Base-by-base conservation (phyloP, 2,329 filamentous ascomycete genomes). In the Cadophora sp. region DNA sequence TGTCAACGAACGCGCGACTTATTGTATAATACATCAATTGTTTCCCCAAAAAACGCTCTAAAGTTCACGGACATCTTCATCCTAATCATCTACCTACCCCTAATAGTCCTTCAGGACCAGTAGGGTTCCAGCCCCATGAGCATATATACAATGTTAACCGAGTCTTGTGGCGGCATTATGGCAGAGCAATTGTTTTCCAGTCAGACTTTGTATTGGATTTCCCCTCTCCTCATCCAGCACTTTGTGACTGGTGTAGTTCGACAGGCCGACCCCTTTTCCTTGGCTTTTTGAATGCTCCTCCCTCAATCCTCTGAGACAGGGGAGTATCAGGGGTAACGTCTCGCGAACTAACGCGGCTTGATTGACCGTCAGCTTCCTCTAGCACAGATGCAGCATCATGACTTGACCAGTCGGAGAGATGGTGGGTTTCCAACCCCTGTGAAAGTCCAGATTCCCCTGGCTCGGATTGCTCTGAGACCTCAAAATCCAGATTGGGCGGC, bases 401-500 rank as follows among this genome's bases (percentile, higher is more conserved):
- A 65, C 62, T 71, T 67, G 40, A 53, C 65, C 67, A n/a, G 29
- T 71, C n/a, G 24, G 61, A 66, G 66, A 71, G 67, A 63, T 59
- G 22, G 51, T 71, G 66, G 61, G 64, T 70, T 65, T 64, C 61
- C 55, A 67, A 67, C 14, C 51, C 37, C 27, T 63, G 26, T 62
- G 24, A 56, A 63, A 70, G 66, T 68, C 64, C 65, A 24, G 66
- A 70, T 71, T 65, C 68, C 53, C 69, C 65, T 24, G 65, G 68
- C 62, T 59, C 77, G 7, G 70, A 72, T 1, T 68, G 34, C 65
- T 67, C 37, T 31, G 61, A 70, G 64, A 69, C 64, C 58, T 68
- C 62, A 74, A 77, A 65, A 65, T 71, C 40, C 24, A 67, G 12
- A 64, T 68, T 74, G 71, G 66, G 77, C 72, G n/a, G 78, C 74